Evolutionary conservation across 2,329 filamentous ascomycete species (phyloP).

Genomic region (Lasiodiplodia theobromae): DNA sequence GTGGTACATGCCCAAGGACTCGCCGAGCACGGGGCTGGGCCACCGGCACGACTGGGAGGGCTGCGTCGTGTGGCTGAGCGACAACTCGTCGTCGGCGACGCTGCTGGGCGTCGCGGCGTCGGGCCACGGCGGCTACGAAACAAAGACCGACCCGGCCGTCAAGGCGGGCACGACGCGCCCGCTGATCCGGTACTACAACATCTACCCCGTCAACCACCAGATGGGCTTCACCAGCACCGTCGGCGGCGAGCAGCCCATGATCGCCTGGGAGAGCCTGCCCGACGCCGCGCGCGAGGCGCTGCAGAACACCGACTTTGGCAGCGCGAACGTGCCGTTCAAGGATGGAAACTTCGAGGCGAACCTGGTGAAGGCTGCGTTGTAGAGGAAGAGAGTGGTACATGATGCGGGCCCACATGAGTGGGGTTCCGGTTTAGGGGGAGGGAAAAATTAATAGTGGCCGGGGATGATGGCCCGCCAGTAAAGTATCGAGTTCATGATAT

Average conservation of each 20-base stretch:
- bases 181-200: conserved; percentile 58
- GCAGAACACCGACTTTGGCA: conserved; percentile 56
- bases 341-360: conserved; percentile 56
- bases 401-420: background rate
- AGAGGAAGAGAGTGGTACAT: background rate
- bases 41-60: conserved; percentile 67
- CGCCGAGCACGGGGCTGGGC: conserved; percentile 53
- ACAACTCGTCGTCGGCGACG: conserved; percentile 18
- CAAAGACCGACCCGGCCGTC: conserved; percentile 51
- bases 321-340: conserved; percentile 57
- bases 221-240: conserved; percentile 50
- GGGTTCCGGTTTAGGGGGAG: background rate
- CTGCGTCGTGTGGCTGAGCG: conserved; percentile 58
- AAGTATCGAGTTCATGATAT: conserved; percentile 6
- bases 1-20: conserved; percentile 61
- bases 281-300: conserved; percentile 52
- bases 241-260: conserved; percentile 55
- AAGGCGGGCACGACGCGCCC: conserved; percentile 48
- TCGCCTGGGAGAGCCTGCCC: conserved; percentile 59
- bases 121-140: conserved; percentile 59
- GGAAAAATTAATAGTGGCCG: background rate
- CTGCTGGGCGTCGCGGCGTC: conserved; percentile 60
- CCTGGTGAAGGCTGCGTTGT: conserved; percentile 43
- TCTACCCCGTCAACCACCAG: conserved; percentile 58
- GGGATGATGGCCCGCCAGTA: background rate